Percentiles rank a stretch among this genome's conserved stretches.
Evolutionary conservation across 2,329 filamentous ascomycete genomes (phyloP).

Genomic region (Diaporthe amygdali): DNA sequence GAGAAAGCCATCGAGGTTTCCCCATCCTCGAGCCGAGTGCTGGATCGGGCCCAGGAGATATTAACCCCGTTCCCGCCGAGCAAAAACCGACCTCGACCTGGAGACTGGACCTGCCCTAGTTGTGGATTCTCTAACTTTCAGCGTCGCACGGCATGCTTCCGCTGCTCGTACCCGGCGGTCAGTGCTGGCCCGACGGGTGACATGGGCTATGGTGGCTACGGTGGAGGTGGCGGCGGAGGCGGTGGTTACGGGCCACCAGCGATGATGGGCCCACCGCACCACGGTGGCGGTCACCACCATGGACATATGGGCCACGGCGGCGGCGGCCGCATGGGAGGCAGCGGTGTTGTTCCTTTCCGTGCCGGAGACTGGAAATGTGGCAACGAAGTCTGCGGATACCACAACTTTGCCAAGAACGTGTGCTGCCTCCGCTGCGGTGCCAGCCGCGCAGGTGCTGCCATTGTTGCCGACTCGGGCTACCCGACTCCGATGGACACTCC

Average conservation of each 20-base stretch:
- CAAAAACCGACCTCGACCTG: constrained; percentile 96
- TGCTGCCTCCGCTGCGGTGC: constrained; percentile 96
- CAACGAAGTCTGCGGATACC: constrained; percentile 95
- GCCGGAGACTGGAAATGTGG: constrained; percentile 99
- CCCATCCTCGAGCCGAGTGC: constrained; percentile 92
- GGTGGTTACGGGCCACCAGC: constrained; percentile 75
- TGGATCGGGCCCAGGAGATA: constrained; percentile 94
- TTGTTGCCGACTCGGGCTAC: constrained; percentile 93
- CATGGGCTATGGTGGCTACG: constrained; percentile 56
- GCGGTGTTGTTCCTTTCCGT: constrained; percentile 92
- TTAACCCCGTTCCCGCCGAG: constrained; percentile 96
- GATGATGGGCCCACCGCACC: constrained; percentile 80
- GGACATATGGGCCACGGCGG: constrained; percentile 50
- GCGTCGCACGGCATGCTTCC: constrained; percentile 96
- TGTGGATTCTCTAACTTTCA: constrained; percentile 99
- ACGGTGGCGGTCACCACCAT: constrained; percentile 69
- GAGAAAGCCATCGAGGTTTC: constrained; percentile 99
- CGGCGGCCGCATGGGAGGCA: constrained; percentile 77
- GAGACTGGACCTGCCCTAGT: constrained; percentile 98
- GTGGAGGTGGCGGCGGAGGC: constrained; percentile 44
- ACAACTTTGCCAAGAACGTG: constrained; percentile 99
- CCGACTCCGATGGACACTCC: constrained; percentile 88
- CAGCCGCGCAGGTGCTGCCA: constrained; percentile 89
- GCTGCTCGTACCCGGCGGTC: constrained; percentile 97
- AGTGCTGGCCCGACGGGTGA: constrained; percentile 75